Evolutionary conservation across 768 basidiomycete species (phyloP).

Genomic region (Phanerodontia chrysosporium): DNA sequence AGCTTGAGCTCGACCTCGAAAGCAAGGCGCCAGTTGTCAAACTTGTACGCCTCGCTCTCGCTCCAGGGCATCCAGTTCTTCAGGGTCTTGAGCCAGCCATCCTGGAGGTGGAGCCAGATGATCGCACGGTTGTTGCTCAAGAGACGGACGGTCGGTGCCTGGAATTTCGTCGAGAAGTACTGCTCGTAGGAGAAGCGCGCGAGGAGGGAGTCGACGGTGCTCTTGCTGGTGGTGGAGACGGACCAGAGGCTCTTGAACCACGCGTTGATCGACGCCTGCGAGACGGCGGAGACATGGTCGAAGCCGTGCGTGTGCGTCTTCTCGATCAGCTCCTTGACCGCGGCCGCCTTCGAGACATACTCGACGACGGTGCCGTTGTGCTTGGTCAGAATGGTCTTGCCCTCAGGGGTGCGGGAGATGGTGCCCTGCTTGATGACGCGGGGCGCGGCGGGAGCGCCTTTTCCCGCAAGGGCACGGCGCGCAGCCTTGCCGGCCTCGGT

Average conservation of each 20-base stretch:
- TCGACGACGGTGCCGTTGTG: not conserved
- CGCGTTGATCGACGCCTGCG: conserved; percentile 24
- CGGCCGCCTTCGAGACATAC: conserved; percentile 8
- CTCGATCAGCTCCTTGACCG: conserved; percentile 16
- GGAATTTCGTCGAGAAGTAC: conserved; percentile 21
- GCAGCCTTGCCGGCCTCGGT: not conserved
- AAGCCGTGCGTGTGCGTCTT: conserved; percentile 21
- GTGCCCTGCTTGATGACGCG: conserved; percentile 5
- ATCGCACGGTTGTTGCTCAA: conserved; percentile 21
- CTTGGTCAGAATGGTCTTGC: conserved; percentile 1
- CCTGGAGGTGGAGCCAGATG: conserved; percentile 20
- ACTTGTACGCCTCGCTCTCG: conserved; percentile 16
- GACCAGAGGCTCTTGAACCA: conserved; percentile 19
- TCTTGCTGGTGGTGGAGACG: conserved; percentile 8
- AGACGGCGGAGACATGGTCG: conserved; percentile 24
- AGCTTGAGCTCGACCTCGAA: conserved; percentile 27
- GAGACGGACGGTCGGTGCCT: conserved; percentile 20
- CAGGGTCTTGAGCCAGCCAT: conserved; percentile 20
- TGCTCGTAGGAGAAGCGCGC: conserved; percentile 13
- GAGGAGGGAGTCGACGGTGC: conserved; percentile 8
- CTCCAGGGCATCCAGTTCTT: conserved; percentile 13
- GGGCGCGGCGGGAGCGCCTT: not conserved
- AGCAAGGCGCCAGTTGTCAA: conserved; percentile 24
- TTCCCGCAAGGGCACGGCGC: not conserved
- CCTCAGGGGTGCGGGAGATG: not conserved